Evolutionary conservation across 2,329 filamentous ascomycete species (phyloP).

Genomic region (Arthrobotrys sinensis): DNA sequence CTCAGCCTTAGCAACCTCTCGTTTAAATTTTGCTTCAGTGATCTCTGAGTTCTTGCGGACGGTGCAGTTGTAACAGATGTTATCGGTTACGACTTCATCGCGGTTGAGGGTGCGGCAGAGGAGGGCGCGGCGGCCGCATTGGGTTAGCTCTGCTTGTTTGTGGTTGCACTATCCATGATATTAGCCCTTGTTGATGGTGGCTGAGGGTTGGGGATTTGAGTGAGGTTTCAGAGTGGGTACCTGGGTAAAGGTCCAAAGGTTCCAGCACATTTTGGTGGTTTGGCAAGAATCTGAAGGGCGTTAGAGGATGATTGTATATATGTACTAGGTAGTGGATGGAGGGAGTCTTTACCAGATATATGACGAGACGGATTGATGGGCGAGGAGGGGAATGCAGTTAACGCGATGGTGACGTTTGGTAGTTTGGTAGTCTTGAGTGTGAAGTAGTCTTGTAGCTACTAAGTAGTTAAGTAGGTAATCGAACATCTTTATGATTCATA

Average conservation of each 20-base stretch:
- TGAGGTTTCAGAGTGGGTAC: no score
- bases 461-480: no score
- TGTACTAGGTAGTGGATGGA: not conserved
- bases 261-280: conserved; percentile 50
- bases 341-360: not conserved
- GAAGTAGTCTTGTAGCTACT: no score
- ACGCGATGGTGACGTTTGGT: no score
- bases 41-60: conserved; percentile 6
- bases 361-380: no score
- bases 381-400: no score
- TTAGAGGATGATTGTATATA: no score
- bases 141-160: conserved; percentile 44
- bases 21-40: not conserved
- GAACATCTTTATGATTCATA: no score
- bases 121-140: conserved; percentile 47
- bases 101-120: conserved; percentile 51
- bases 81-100: conserved; percentile 11
- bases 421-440: no score
- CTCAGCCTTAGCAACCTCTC: conserved; percentile 41
- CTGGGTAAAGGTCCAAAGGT: conserved; percentile 51
- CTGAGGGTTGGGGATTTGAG: not conserved
- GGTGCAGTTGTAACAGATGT: conserved; percentile 44
- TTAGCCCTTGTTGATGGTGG: not conserved
- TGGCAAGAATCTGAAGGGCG: not conserved
- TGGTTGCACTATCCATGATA: conserved; percentile 35